Conservation (phyloP, 2,329 filamentous ascomycete genomes). For the Pseudogymnoascus sp. region DNA sequence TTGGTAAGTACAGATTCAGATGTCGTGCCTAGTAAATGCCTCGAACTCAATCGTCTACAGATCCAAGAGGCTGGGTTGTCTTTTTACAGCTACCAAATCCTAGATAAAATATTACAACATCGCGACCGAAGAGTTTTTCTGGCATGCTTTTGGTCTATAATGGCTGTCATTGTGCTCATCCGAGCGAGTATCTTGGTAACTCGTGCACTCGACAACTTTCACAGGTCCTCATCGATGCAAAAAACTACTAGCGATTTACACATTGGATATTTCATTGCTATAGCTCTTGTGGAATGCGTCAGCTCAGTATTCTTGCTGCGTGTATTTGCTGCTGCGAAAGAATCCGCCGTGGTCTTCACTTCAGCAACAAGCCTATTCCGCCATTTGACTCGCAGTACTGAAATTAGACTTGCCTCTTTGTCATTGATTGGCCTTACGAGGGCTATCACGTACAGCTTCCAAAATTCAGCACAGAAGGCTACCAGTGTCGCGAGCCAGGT, state of each 20-base stretch:
- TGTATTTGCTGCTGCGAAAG: conserved; percentile 30
- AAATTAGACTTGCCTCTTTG: conserved; percentile 32
- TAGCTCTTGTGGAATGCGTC: conserved; percentile 34
- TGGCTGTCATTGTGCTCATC: conserved; percentile 43
- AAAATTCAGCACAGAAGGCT: conserved; percentile 30
- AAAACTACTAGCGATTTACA: conserved; percentile 24
- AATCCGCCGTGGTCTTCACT: conserved; percentile 26
- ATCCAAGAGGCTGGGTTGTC: conserved; percentile 38
- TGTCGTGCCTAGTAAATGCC: background rate
- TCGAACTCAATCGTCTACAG: conserved; percentile 20
- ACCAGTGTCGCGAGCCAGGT: conserved; percentile 31
- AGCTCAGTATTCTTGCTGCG: conserved; percentile 34
- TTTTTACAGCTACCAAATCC: conserved; percentile 44
- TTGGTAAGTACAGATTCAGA: conserved; percentile 25
- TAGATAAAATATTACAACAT: conserved; percentile 42
- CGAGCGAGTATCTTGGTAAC: conserved; percentile 34
- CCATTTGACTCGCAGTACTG: conserved; percentile 34
- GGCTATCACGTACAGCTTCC: conserved; percentile 36
- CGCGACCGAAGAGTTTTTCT: conserved; percentile 37
- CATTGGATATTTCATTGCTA: conserved; percentile 35
- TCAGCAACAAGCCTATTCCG: conserved; percentile 29
- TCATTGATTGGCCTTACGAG: conserved; percentile 33
- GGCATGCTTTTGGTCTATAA: conserved; percentile 48
- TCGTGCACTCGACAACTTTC: conserved; percentile 17
- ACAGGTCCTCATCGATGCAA: background rate